Evolutionary conservation across 306 rosid genomes (phyloP).

Genomic region (Dalbergia cultrata): DNA sequence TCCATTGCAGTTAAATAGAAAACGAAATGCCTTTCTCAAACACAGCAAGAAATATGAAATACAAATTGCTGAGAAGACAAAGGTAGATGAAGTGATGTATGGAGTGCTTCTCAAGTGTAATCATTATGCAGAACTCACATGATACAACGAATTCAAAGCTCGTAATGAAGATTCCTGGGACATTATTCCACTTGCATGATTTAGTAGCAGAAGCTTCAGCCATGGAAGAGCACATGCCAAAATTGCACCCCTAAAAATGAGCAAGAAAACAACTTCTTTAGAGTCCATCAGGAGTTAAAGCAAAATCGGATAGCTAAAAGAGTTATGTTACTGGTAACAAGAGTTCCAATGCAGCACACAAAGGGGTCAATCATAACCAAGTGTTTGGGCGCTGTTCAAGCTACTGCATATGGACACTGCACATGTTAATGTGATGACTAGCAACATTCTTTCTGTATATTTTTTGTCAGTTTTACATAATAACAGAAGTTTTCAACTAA

Average conservation of each 20-base stretch:
- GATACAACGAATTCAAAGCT: conserved; percentile 80
- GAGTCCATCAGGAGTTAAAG: conserved; percentile 7
- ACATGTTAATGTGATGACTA: not conserved
- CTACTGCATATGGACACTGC: not conserved
- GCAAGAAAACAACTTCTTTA: not conserved
- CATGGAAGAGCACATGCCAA: conserved; percentile 84
- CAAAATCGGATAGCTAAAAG: conserved; percentile 9
- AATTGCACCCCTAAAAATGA: conserved; percentile 69
- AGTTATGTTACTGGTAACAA: not conserved
- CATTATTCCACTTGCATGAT: conserved; percentile 76
- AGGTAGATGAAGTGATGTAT: conserved; percentile 4
- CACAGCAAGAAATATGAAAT: conserved; percentile 3
- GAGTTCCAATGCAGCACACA: not conserved
- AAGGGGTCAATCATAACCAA: not conserved
- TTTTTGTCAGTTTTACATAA: not conserved
- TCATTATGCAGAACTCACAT: conserved; percentile 56
- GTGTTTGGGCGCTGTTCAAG: not conserved
- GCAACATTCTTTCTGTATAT: no score
- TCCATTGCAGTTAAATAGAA: no score
- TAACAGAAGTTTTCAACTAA: not conserved
- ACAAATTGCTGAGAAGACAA: not conserved
- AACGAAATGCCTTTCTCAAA: no score
- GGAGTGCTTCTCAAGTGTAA: conserved; percentile 22
- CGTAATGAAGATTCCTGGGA: conserved; percentile 82
- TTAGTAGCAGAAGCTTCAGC: conserved; percentile 75